phyloP scores from a whole-genome alignment of 73 alveolate species.

The Effrenium voratum region DNA sequence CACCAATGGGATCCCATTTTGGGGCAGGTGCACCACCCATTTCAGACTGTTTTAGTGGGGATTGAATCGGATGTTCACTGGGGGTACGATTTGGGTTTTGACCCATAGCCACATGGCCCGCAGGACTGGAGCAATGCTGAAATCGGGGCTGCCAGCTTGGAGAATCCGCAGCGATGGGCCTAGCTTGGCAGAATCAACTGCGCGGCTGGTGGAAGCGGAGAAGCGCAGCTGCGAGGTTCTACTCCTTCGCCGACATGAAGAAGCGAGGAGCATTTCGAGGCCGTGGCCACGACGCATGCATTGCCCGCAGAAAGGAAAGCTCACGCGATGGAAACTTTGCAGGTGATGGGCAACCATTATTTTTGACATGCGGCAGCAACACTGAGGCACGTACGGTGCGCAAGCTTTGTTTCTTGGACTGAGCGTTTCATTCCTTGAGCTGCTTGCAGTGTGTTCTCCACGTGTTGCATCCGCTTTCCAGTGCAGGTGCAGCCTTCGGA shows the following conservation, averaged over 20 bases:
- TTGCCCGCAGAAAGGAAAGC: background rate
- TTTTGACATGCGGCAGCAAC: background rate
- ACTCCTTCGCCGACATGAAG: constrained; percentile 30
- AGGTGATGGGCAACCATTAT: constrained; percentile 18
- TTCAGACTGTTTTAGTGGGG: background rate
- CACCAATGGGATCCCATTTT: background rate
- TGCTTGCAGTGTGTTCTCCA: background rate
- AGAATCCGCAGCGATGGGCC: constrained; percentile 12
- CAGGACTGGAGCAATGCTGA: constrained; percentile 80
- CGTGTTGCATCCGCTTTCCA: too few species aligned
- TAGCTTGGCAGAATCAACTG: background rate
- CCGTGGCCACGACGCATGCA: background rate
- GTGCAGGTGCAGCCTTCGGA: constrained; percentile 47
- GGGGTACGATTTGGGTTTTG: too few species aligned
- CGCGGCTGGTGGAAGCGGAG: background rate
- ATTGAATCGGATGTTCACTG: too few species aligned
- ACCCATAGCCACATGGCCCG: background rate
- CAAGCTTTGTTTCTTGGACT: background rate
- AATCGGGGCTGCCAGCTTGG: constrained; percentile 78
- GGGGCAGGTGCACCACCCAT: background rate
- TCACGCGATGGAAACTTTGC: background rate
- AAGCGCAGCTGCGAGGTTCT: background rate
- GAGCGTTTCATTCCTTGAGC: background rate
- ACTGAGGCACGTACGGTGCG: background rate
- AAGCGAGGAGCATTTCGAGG: constrained; percentile 65